phyloP scores from a whole-genome alignment of 257 asterid genomes.

The Rhazya stricta region DNA sequence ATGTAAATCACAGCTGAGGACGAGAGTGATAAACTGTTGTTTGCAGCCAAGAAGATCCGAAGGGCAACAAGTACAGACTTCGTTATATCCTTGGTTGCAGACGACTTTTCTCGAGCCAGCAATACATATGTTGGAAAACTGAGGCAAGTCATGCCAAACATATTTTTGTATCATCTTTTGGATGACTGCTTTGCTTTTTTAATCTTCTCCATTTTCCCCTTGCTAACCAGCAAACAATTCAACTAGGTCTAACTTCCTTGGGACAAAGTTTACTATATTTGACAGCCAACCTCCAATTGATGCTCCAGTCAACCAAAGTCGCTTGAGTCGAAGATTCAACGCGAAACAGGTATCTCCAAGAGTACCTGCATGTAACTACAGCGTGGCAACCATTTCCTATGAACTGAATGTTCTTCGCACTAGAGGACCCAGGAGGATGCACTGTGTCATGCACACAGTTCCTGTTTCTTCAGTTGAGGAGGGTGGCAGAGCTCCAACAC shows the following conservation, averaged over 20 bases:
- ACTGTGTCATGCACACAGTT: conserved; percentile 62
- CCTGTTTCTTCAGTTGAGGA: conserved; percentile 72
- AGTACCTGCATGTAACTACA: conserved; percentile 65
- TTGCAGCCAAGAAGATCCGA: conserved; percentile 76
- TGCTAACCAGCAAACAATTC: conserved; percentile 16
- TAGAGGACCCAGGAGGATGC: conserved; percentile 93
- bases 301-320: conserved; percentile 38
- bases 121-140: conserved; percentile 81
- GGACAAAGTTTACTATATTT: conserved; percentile 79
- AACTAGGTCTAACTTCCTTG: conserved; percentile 82
- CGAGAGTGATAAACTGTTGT: conserved; percentile 60
- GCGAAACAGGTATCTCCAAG: conserved; percentile 75
- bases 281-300: conserved; percentile 73
- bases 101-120: conserved; percentile 90
- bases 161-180: background rate
- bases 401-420: conserved; percentile 90
- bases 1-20: conserved; percentile 56
- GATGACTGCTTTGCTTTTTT: background rate
- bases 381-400: conserved; percentile 53
- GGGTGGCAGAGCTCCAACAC: conserved; percentile 89
- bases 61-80: conserved; percentile 85
- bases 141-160: conserved; percentile 33
- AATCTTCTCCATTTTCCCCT: background rate
- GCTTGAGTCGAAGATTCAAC: conserved; percentile 60
- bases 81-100: conserved; percentile 71